These are phyloP conservation scores for Medicago truncatula DNA, from an alignment of 306 rosid species.

Conservation along the genomic window DNA sequence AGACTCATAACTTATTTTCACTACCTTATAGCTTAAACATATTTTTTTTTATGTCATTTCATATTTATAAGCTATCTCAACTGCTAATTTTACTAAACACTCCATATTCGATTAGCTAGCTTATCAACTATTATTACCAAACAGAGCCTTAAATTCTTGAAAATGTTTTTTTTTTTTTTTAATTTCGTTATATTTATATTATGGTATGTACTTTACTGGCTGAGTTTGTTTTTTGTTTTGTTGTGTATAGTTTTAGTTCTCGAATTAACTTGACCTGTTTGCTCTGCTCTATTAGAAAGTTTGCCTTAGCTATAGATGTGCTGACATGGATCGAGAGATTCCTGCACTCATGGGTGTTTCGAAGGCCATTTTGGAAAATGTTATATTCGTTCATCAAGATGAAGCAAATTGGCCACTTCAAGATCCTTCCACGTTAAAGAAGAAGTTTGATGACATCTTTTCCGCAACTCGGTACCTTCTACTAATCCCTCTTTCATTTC, in stretches of 20 bases:
- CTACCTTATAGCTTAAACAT: background rate
- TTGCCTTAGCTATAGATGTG: constrained; percentile 95
- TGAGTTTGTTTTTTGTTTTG: background rate
- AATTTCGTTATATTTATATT: background rate
- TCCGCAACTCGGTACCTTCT: constrained; percentile 84
- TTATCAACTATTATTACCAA: no score
- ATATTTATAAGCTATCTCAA: background rate
- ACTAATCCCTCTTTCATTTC: background rate
- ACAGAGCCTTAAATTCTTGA: background rate
- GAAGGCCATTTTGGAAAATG: constrained; percentile 91
- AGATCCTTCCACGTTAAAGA: constrained; percentile 93
- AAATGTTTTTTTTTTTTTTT: no score
- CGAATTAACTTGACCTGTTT: constrained; percentile 10
- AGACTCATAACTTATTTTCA: no score
- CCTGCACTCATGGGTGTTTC: constrained; percentile 98
- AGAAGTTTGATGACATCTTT: constrained; percentile 93
- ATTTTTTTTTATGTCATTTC: background rate
- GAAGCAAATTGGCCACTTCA: constrained; percentile 99
- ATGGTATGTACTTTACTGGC: background rate
- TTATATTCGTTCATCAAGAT: constrained; percentile 93
- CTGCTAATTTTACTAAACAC: no score
- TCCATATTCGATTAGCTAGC: no score
- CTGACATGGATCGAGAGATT: constrained; percentile 91
- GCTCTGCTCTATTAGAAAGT: constrained; percentile 64
- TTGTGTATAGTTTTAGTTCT: background rate